phyloP scores from a whole-genome alignment of 192 early-diverging fungal species.

The Coemansia sp. region DNA sequence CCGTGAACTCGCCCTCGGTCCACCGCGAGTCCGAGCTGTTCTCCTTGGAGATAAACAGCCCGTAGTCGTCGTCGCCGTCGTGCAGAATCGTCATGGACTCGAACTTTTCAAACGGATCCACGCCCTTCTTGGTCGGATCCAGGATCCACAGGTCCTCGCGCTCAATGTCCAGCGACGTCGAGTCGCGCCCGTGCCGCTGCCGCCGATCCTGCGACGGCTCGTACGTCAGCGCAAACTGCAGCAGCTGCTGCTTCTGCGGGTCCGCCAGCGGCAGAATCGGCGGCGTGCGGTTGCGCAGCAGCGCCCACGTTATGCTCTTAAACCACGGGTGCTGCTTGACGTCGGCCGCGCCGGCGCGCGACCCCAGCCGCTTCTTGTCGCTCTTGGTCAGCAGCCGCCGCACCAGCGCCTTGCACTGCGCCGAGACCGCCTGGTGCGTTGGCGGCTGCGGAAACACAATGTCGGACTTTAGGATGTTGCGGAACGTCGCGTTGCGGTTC shows the following conservation, averaged over 20 bases:
- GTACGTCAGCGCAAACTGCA: conserved; percentile 50
- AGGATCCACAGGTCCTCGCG: conserved; percentile 48
- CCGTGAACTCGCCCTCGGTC: conserved; percentile 44
- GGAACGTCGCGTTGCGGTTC: conserved; percentile 84
- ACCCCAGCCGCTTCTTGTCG: conserved; percentile 83
- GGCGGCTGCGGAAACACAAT: conserved; percentile 65
- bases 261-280: conserved; percentile 73
- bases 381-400: conserved; percentile 84
- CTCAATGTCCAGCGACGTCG: conserved; percentile 52
- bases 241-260: conserved; percentile 53
- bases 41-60: conserved; percentile 45
- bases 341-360: conserved; percentile 84
- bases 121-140: conserved; percentile 38
- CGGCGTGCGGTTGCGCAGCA: conserved; percentile 77
- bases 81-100: conserved; percentile 56
- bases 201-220: conserved; percentile 48
- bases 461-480: conserved; percentile 78
- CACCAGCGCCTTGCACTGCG: conserved; percentile 67
- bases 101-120: conserved; percentile 52
- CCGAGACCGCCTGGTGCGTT: conserved; percentile 51
- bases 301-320: conserved; percentile 86
- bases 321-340: conserved; percentile 92
- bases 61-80: conserved; percentile 53
- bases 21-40: conserved; percentile 51
- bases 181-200: conserved; percentile 23